Conservation (phyloP, 176 grass and related monocot genomes). For the Oryza brachyantha region DNA sequence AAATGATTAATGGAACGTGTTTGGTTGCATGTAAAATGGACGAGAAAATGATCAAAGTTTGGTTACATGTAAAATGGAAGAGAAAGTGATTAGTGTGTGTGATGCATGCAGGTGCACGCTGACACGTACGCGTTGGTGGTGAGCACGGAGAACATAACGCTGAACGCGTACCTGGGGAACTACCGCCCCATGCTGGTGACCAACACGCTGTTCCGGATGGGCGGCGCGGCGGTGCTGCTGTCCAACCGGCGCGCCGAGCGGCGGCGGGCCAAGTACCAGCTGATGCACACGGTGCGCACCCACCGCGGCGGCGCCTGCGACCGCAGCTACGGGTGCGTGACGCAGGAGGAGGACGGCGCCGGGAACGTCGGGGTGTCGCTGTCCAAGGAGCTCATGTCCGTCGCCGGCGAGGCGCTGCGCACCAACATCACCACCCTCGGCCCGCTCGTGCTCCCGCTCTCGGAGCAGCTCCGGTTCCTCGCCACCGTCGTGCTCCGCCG, state of each 20-base stretch:
- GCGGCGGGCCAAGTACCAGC: conserved; percentile 34
- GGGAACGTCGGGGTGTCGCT: conserved; percentile 33
- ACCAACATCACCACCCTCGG: conserved; percentile 46
- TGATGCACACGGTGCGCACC: conserved; percentile 47
- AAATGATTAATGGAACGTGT: no score
- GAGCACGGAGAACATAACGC: conserved; percentile 65
- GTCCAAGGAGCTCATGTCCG: conserved; percentile 50
- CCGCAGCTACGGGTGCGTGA: conserved; percentile 38
- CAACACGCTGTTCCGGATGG: conserved; percentile 50
- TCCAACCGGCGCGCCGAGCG: conserved; percentile 36
- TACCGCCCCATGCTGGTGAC: conserved; percentile 53
- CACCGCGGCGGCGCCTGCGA: conserved; percentile 38
- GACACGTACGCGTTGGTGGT: conserved; percentile 64
- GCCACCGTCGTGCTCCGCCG: conserved; percentile 10
- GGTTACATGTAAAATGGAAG: no score
- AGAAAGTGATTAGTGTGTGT: no score
- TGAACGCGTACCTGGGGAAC: conserved; percentile 53
- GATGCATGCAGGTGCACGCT: conserved; percentile 36
- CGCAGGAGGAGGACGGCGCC: conserved; percentile 29
- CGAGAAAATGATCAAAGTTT: no score
- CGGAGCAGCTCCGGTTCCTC: conserved; percentile 46
- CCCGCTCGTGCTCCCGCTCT: conserved; percentile 37
- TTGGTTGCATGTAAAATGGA: no score
- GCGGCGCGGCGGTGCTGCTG: conserved; percentile 44
- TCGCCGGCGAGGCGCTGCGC: conserved; percentile 44